Percentiles rank a stretch among this genome's conserved stretches.
Conservation (phyloP, 2,329 filamentous ascomycete genomes). For the Simplicillium sp. region DNA sequence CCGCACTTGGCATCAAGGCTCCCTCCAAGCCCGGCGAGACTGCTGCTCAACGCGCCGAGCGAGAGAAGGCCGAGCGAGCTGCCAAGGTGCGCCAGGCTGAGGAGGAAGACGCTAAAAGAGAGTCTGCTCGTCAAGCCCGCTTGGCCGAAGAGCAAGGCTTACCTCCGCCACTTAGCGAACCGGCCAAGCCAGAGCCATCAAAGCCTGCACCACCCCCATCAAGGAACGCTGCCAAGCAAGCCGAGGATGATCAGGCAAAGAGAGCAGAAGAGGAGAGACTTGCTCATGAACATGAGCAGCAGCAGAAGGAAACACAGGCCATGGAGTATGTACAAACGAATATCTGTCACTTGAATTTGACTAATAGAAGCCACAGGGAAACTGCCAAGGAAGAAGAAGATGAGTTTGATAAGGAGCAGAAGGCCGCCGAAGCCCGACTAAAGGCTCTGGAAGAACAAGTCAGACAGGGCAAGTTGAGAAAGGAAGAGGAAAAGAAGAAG, state of each 20-base stretch:
- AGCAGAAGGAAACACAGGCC: conserved; percentile 61
- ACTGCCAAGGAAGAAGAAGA: conserved; percentile 68
- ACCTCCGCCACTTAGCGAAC: conserved; percentile 45
- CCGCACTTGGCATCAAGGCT: conserved; percentile 83
- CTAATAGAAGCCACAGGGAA: conserved; percentile 44
- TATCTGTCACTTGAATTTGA: background rate
- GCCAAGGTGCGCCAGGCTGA: conserved; percentile 84
- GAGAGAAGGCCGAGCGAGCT: conserved; percentile 79
- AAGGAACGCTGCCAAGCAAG: conserved; percentile 54
- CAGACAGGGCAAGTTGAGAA: conserved; percentile 85
- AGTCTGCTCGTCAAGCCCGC: conserved; percentile 76
- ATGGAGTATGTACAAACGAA: conserved; percentile 63
- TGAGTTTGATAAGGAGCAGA: conserved; percentile 69
- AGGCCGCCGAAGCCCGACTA: conserved; percentile 73
- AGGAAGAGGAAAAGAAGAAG: conserved; percentile 88
- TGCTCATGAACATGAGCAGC: conserved; percentile 63
- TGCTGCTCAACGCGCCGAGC: conserved; percentile 73
- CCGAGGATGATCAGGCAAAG: conserved; percentile 47
- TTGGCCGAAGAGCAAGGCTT: conserved; percentile 67
- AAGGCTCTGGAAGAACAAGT: conserved; percentile 91
- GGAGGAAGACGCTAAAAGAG: conserved; percentile 83
- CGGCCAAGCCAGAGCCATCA: conserved; percentile 13
- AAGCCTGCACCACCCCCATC: conserved; percentile 69
- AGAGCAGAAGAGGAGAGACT: conserved; percentile 58
- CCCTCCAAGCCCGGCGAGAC: conserved; percentile 72